Percentiles rank a stretch among this genome's conserved stretches.
Evolutionary conservation across 177 flowering plant genomes (phyloP).

Genomic region (Telopea speciosissima): DNA sequence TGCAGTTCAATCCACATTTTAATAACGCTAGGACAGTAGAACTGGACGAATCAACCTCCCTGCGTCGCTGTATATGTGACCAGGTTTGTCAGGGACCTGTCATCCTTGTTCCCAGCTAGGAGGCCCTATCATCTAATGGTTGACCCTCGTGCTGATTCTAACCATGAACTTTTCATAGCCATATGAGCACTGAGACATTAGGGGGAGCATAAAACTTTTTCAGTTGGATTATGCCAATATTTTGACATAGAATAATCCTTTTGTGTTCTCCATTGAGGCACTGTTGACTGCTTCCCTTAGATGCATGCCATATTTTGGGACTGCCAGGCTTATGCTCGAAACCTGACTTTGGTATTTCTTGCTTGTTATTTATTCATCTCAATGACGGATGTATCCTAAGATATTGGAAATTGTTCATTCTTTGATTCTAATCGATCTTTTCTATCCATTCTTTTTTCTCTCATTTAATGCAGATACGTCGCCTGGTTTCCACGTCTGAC

Average conservation of each 20-base stretch:
- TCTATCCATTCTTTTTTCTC: not conserved
- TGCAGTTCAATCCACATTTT: not conserved
- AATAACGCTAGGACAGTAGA: not conserved
- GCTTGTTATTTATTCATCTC: not conserved
- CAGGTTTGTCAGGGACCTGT: not conserved
- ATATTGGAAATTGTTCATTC: not conserved
- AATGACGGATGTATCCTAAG: not conserved
- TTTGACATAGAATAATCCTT: not conserved
- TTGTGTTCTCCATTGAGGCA: not conserved
- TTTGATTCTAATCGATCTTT: not conserved
- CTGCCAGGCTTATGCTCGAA: not conserved
- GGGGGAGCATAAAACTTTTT: not conserved
- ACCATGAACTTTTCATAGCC: too few relatives aligned
- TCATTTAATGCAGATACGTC: slow-evolving; percentile 51
- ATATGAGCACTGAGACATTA: not conserved
- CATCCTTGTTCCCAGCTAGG: not conserved
- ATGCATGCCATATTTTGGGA: not conserved
- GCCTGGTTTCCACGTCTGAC: slow-evolving; percentile 38
- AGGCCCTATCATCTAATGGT: not conserved
- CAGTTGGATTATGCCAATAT: not conserved
- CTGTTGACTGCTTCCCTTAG: not conserved
- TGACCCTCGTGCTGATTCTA: not conserved
- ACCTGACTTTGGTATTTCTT: not conserved
- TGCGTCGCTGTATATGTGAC: not conserved
- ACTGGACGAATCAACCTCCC: not conserved